Evolutionary conservation across 208 protist genomes (phyloP).

Genomic region (Leishmania tarentolae): DNA sequence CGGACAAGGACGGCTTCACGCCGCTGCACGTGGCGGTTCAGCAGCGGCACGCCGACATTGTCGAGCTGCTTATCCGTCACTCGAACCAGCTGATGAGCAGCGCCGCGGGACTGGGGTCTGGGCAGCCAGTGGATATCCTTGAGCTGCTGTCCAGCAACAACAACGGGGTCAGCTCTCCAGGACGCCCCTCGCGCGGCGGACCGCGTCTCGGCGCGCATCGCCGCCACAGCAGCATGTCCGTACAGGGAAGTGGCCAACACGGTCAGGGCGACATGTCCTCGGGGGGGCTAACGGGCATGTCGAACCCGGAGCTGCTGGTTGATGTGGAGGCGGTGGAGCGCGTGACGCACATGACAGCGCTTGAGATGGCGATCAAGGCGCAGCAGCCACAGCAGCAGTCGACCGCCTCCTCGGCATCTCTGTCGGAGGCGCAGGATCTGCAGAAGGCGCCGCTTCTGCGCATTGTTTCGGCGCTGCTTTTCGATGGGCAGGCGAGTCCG

Average conservation of each 20-base stretch:
- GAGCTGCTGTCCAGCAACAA: slow-evolving; percentile 14
- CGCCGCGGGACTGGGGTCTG: slow-evolving; percentile 8
- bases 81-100: slow-evolving; percentile 23
- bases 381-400: slow-evolving; percentile 10
- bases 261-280: background rate
- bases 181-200: slow-evolving; percentile 11
- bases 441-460: slow-evolving; percentile 4
- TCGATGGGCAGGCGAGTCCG: slow-evolving; percentile 51
- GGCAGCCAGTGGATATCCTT: slow-evolving; percentile 15
- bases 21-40: slow-evolving; percentile 79
- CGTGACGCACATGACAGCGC: slow-evolving; percentile 41
- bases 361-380: slow-evolving; percentile 70
- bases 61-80: slow-evolving; percentile 66
- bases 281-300: background rate
- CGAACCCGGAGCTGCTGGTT: slow-evolving; percentile 22
- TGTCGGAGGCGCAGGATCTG: background rate
- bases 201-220: slow-evolving; percentile 16
- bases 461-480: slow-evolving; percentile 52
- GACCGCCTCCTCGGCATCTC: background rate
- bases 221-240: slow-evolving; percentile 1
- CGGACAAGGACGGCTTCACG: slow-evolving; percentile 62
- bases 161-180: background rate
- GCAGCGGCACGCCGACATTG: slow-evolving; percentile 38
- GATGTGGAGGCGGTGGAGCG: slow-evolving; percentile 73
- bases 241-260: background rate